Evolutionary conservation across 805 yeast species (phyloP), one percentile per base, ranked within the genome.

Genomic region (Kuraishia hungarica): DNA sequence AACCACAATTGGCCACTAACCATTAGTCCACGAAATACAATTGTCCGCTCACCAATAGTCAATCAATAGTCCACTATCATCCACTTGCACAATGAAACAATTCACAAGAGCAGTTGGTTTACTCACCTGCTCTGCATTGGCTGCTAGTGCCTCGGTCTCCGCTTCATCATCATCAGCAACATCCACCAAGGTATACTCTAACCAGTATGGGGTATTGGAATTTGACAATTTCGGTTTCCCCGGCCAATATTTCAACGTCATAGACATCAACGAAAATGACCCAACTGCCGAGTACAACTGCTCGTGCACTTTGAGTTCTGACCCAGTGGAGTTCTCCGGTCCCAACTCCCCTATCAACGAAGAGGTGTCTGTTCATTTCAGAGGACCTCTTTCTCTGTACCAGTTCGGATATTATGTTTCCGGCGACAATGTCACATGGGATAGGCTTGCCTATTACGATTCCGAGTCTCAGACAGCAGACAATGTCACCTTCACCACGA

Each of bases 321-420:
- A 20, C 8, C 46, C 35, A 2, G 69, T 74, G 1, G 28, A 62
- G 4, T 82, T 83, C 60, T 69, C 76, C 10, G 93, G 93, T 23
- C 56, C 80, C 22, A 80, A 84, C 62, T 70, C 90, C 26, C 94
- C 94, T 6, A 65, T 86, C 47, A 72, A 85, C 65, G 84, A 79
- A 60, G 91, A 83, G 65, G 73, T 87, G 24, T 83, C 90, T 2
- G 89, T 87, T 17, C 94, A 87, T 66, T 81, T 87, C 67, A 79
- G 94, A 71, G 94, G 94, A 50, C 94, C 94, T 10, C 66, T 87
- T 57, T 71, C 77, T 17, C 72, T 87, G 63, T 68, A 71, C 57
- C 77, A 80, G 61, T 87, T 86, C 64, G 92, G 82, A 4, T 83
- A 72, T 60, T 87, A 83, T 64, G 74, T 75, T n/a, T 61, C 83